phyloP scores from a whole-genome alignment of 345 rosid genomes.

The Bruguiera sexangula region DNA sequence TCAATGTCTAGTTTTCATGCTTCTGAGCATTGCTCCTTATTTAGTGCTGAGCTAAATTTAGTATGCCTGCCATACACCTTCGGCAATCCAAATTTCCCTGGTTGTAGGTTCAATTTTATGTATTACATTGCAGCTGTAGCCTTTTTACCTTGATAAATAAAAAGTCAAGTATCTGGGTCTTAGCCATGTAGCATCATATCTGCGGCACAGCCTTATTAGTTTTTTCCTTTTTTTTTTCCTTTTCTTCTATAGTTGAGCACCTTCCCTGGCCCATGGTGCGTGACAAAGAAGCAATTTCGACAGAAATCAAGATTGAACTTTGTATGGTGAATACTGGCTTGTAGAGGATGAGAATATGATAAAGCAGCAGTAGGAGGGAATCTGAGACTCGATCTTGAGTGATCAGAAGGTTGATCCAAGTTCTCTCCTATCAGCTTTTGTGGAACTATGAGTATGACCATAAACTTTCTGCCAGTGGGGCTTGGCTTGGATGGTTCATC shows the following conservation, averaged over 20 bases:
- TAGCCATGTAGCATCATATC: not conserved
- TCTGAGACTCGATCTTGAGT: too few species aligned
- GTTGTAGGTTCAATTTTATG: not conserved
- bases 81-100: not conserved
- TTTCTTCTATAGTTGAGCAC: slow-evolving; percentile 61
- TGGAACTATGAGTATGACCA: too few species aligned
- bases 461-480: too few species aligned
- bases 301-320: slow-evolving; percentile 53
- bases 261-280: slow-evolving; percentile 78
- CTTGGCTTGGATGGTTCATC: too few species aligned
- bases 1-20: too few species aligned
- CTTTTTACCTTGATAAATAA: not conserved
- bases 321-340: slow-evolving; percentile 40
- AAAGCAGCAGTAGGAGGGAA: too few species aligned
- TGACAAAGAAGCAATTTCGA: slow-evolving; percentile 65
- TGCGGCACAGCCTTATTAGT: not conserved
- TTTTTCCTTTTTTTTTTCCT: not conserved
- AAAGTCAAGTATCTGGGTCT: not conserved
- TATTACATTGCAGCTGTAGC: not conserved
- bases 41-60: not conserved
- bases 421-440: too few species aligned
- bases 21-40: not conserved
- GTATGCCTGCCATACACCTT: not conserved
- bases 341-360: slow-evolving; percentile 1
- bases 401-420: too few species aligned